Evolutionary conservation across 306 rosid genomes (phyloP).

Genomic region (Vicia faba): DNA sequence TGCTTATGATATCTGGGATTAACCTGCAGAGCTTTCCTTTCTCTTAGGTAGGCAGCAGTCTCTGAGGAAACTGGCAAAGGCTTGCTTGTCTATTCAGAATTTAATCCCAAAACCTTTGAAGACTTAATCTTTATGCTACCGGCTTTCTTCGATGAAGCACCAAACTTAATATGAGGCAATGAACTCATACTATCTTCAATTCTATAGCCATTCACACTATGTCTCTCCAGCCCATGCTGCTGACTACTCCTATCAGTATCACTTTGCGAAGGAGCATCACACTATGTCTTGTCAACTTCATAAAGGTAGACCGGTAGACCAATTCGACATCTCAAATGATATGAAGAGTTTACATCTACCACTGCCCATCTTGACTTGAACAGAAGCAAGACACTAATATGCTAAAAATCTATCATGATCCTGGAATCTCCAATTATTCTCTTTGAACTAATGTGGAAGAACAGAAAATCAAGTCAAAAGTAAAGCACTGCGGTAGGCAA

Average conservation of each 20-base stretch:
- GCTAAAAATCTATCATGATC: no score
- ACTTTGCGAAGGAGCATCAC: conserved; percentile 73
- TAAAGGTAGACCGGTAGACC: no score
- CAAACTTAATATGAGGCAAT: conserved; percentile 45
- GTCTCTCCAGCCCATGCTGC: conserved; percentile 66
- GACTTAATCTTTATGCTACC: conserved; percentile 79
- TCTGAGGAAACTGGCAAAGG: conserved; percentile 34
- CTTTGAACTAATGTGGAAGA: background rate
- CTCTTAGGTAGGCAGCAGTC: conserved; percentile 45
- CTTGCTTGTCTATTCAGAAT: conserved; percentile 44
- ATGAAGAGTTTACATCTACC: no score
- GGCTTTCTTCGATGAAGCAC: conserved; percentile 54
- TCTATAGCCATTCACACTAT: conserved; percentile 50
- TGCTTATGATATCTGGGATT: conserved; percentile 59
- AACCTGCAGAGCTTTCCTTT: conserved; percentile 46
- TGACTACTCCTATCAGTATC: conserved; percentile 88
- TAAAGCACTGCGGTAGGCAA: background rate
- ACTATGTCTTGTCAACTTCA: no score
- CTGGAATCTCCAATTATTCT: no score
- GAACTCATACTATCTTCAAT: conserved; percentile 83
- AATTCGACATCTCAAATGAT: no score
- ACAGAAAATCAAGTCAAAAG: background rate
- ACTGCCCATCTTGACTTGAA: no score
- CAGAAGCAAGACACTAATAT: no score
- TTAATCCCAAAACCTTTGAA: conserved; percentile 64